Base-by-base conservation (phyloP, 805 yeast genomes). In the Suhomyces sp. region DNA sequence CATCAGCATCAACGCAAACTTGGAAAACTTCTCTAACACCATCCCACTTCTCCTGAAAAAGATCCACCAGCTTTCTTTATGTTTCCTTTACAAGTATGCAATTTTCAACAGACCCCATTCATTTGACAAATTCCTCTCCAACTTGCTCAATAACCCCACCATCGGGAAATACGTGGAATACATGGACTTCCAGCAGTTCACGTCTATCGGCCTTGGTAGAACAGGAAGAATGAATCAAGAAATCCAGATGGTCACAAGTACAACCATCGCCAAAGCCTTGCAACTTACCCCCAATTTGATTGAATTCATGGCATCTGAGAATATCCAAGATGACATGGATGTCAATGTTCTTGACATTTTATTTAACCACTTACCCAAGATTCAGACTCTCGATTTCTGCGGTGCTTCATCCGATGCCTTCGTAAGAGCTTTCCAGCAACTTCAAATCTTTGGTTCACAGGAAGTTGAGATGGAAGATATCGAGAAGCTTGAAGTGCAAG, bases 191-290 rank as follows among this genome's bases (percentile, higher is more conserved):
- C 84, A 85, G 51, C 91, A 85, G 47, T 83, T 88, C 58, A 88
- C 96, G 1, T 81, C 91, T 0, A 80, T 90, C 31, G 96, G 96
- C 0, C 69, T 88, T 31, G 96, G 96, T 2, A 70, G 96, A 44
- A 84, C 96, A 0, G 87, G 85, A 8, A 74, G 82, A 47, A 88
- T 88, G 95, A 90, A 85, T 61, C 81, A 77, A 58, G 95, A 85
- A 59, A 88, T 88, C 48, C 95, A 88, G 59, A 85, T 86, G 85
- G 87, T 88, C 25, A 88, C 96, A 0, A 70, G 81, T 25, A 63
- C 66, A 18, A 88, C 96, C 2, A 78, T 88, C 16, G 58, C 75
- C 29, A 67, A 76, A 15, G 85, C 87, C 38, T 65, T 88, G 19
- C 52, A 60, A 33, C 57, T 76, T 39, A 80, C 85, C 1, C 83